phyloP scores from a whole-genome alignment of 495 filamentous ascomycete genomes.

The Penicillium coprophilum region DNA sequence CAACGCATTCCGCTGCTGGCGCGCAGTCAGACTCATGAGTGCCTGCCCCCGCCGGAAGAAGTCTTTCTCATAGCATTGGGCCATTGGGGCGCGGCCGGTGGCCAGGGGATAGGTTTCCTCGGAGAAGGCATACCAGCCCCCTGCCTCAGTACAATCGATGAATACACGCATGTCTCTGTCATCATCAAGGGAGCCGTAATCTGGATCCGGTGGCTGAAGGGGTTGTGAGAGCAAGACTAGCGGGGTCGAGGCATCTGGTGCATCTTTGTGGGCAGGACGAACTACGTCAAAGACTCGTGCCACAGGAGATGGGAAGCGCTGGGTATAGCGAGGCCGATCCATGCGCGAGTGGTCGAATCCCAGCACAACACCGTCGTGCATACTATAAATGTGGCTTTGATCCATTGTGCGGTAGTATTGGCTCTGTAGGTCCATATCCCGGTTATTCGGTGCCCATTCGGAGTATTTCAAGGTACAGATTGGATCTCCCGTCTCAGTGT shows the following conservation, averaged over 20 bases:
- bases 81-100: constrained; percentile 64
- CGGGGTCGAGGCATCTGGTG: constrained; percentile 54
- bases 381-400: constrained; percentile 81
- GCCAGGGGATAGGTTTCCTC: constrained; percentile 81
- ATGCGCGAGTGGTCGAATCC: constrained; percentile 68
- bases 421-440: constrained; percentile 79
- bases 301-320: constrained; percentile 78
- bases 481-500: constrained; percentile 66
- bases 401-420: constrained; percentile 82
- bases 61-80: constrained; percentile 63
- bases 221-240: constrained; percentile 88
- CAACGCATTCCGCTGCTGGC: constrained; percentile 49
- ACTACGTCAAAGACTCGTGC: constrained; percentile 90
- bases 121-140: constrained; percentile 93
- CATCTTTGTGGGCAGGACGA: constrained; percentile 58
- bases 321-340: constrained; percentile 56
- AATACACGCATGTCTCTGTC: constrained; percentile 69
- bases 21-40: constrained; percentile 41
- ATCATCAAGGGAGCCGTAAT: constrained; percentile 52
- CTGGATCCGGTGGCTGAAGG: constrained; percentile 59
- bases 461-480: constrained; percentile 91
- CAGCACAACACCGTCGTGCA: constrained; percentile 82
- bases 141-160: constrained; percentile 79
- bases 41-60: constrained; percentile 47
- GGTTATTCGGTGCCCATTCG: constrained; percentile 93